phyloP scores from a whole-genome alignment of 208 protist genomes.

The Crithidia bombi region DNA sequence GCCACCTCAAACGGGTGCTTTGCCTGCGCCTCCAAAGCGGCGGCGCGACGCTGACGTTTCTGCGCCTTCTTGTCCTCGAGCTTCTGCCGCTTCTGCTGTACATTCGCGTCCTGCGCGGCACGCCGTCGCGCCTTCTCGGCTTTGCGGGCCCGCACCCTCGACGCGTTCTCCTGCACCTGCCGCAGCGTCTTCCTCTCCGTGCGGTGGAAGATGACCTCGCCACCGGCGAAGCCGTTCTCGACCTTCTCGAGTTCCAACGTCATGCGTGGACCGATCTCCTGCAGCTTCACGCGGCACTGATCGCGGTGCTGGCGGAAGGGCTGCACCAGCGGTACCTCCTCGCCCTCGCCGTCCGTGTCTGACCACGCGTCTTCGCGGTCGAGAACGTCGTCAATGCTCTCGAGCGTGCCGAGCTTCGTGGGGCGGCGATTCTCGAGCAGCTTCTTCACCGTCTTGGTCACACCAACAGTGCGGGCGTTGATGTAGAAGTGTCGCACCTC shows the following conservation, averaged over 20 bases:
- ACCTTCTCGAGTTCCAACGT: slow-evolving; percentile 90
- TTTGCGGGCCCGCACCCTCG: slow-evolving; percentile 71
- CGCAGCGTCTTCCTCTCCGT: slow-evolving; percentile 63
- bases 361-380: slow-evolving; percentile 87
- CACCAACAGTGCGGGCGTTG: slow-evolving; percentile 75
- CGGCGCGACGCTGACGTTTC: slow-evolving; percentile 73
- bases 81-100: slow-evolving; percentile 59
- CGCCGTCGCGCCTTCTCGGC: slow-evolving; percentile 74
- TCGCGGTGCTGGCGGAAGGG: slow-evolving; percentile 88
- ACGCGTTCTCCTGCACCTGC: slow-evolving; percentile 72
- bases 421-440: slow-evolving; percentile 83
- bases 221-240: slow-evolving; percentile 87
- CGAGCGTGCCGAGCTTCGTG: slow-evolving; percentile 80
- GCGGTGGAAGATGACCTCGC: slow-evolving; percentile 87
- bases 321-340: slow-evolving; percentile 87
- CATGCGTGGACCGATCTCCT: slow-evolving; percentile 92
- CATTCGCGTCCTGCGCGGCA: slow-evolving; percentile 85
- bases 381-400: slow-evolving; percentile 80
- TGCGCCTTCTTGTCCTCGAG: slow-evolving; percentile 60
- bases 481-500: slow-evolving; percentile 93
- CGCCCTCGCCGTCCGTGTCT: slow-evolving; percentile 91
- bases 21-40: slow-evolving; percentile 61
- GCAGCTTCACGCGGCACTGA: slow-evolving; percentile 91
- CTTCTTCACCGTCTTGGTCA: slow-evolving; percentile 89
- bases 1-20: slow-evolving; percentile 81